Evolutionary conservation across 805 yeast species (phyloP).

Genomic region (Geotrichum ghanense): DNA sequence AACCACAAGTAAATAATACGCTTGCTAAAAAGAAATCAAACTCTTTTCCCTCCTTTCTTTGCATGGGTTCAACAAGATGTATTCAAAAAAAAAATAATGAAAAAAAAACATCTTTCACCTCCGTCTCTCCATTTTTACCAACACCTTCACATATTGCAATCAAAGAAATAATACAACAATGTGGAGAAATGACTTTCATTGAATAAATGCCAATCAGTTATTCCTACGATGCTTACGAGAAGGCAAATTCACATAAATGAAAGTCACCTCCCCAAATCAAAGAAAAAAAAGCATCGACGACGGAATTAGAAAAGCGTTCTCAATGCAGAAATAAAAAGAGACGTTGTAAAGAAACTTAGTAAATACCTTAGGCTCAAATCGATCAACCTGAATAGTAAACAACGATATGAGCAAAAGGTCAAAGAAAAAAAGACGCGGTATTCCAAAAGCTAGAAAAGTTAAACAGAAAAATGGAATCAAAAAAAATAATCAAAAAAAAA

Average conservation of each 20-base stretch:
- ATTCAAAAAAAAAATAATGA: background rate
- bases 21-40: too few relatives aligned
- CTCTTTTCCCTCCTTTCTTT: background rate
- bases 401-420: background rate
- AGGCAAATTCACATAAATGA: constrained; percentile 1
- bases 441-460: constrained; percentile 1
- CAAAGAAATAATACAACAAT: too few relatives aligned
- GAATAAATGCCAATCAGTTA: background rate
- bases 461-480: constrained; percentile 3
- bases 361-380: background rate
- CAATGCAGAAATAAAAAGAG: background rate
- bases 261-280: constrained; percentile 2
- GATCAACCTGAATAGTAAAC: background rate
- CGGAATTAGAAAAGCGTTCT: constrained; percentile 12
- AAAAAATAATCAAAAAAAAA: background rate
- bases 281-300: constrained; percentile 9
- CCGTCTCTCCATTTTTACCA: too few relatives aligned
- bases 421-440: constrained; percentile 2
- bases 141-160: constrained; percentile 1
- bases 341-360: background rate
- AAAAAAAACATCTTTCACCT: background rate
- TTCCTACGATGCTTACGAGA: constrained; percentile 1
- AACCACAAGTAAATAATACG: too few relatives aligned
- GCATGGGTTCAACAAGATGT: background rate
- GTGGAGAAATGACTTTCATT: background rate